Base-by-base conservation (phyloP, 768 basidiomycete genomes). In the Leccinellum albellum region DNA sequence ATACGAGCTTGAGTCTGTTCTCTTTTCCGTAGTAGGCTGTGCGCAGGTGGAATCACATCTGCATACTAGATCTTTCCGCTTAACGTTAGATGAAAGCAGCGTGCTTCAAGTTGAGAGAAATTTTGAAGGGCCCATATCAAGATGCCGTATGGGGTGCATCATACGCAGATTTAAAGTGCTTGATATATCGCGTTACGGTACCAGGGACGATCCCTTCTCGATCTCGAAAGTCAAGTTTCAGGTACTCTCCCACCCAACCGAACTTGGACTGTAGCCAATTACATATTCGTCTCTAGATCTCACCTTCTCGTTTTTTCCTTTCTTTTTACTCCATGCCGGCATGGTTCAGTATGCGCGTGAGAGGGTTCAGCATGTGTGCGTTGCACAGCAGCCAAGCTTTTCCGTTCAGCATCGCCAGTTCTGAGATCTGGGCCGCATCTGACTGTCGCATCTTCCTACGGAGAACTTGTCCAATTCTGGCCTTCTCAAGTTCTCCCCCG, bases 141-240 rank as follows among this genome's bases (percentile, higher is more conserved):
- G 67, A 69, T 72, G 70, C 70, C 70, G 70, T 71, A 72, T 62
- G 59, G 57, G 63, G 51, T 61, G 68, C 62, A 65, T 72, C 70
- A 71, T 70, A 70, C 57, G 44, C 67, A 67, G 67, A 72, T 72
- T 69, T 67, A 61, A 54, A 58, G 58, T 65, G 48, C 68, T 68
- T 72, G 68, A 67, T 72, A 67, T 73, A 71, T 72, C 58, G 46
- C 37, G 29, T 72, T 72, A 72, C 70, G 70, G 54, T 66, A 72
- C 63, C 64, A 72, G 72, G 72, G 70, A 67, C 72, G 70, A 72
- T 72, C 72, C 64, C 60, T 59, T 68, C 70, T 72, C 68, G 70
- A 73, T 70, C 70, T 70, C 60, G 63, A 72, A 68, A 68, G 64
- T 61, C 68, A 70, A 61, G 68, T 66, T 66, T 66, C 70, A 71